These are phyloP conservation scores for Omphalea diandra DNA, from an alignment of 441 rosid species.

Conservation along the genomic window DNA sequence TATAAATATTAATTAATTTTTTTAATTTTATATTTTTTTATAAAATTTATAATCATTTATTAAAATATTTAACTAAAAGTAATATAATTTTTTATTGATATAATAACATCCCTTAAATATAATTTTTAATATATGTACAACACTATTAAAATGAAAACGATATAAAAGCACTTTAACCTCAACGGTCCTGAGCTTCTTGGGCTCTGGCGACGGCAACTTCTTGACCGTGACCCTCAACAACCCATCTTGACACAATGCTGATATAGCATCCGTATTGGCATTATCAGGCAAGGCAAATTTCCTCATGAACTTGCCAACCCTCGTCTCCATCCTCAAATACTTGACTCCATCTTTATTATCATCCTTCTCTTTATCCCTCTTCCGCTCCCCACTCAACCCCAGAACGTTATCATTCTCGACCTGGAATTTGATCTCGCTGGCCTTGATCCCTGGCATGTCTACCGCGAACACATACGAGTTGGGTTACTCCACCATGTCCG, in stretches of 20 bases:
- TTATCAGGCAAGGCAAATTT: conserved; percentile 75
- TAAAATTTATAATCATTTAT: no score
- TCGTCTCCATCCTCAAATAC: conserved; percentile 81
- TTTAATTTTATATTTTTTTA: no score
- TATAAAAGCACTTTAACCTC: conserved; percentile 66
- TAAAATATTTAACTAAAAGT: no score
- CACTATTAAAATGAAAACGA: no score
- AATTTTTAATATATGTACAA: no score
- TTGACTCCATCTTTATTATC: conserved; percentile 57
- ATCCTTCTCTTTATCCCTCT: no score
- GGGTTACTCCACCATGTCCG: conserved; percentile 50
- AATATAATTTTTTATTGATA: no score
- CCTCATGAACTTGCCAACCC: conserved; percentile 79
- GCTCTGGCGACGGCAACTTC: conserved; percentile 82
- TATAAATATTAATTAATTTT: no score
- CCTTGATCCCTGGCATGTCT: conserved; percentile 62
- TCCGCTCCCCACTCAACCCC: conserved; percentile 51
- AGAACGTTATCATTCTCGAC: conserved; percentile 57
- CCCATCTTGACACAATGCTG: conserved; percentile 73
- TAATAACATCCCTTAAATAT: no score
- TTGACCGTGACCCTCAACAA: conserved; percentile 66
- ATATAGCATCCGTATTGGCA: conserved; percentile 56
- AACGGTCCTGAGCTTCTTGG: conserved; percentile 73
- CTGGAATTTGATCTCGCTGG: conserved; percentile 50
- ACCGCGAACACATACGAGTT: conserved; percentile 46